phyloP scores from a whole-genome alignment of 164 flowering plant genomes.

The Echeveria elegans region DNA sequence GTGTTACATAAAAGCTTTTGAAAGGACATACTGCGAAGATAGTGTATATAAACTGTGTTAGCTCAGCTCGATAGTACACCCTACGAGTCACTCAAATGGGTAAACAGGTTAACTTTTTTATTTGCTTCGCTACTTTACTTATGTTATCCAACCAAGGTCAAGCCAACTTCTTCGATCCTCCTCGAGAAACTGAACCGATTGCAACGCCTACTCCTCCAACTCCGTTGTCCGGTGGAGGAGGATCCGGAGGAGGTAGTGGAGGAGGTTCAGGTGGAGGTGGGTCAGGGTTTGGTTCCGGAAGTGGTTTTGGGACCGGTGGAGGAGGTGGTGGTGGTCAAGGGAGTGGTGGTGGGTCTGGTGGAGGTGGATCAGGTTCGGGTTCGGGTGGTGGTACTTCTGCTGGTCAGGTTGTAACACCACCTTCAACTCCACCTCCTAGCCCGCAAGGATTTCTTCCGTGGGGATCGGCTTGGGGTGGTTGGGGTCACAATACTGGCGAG shows the following conservation, averaged over 20 bases:
- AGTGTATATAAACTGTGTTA: not conserved
- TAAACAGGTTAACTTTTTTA: not conserved
- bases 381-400: not conserved
- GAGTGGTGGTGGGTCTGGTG: slow-evolving; percentile 4
- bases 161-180: not conserved
- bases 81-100: not conserved
- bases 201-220: not conserved
- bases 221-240: not conserved
- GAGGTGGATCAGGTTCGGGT: slow-evolving; percentile 2
- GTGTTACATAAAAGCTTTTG: not conserved
- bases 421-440: not conserved
- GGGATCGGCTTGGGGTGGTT: not conserved
- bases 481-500: no score
- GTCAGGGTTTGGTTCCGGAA: slow-evolving; percentile 3
- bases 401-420: not conserved
- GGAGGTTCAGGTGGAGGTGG: not conserved
- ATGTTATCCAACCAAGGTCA: not conserved
- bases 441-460: not conserved
- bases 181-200: not conserved
- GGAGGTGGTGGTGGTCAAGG: slow-evolving; percentile 4
- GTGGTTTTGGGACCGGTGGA: not conserved
- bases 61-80: not conserved
- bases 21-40: not conserved
- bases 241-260: not conserved
- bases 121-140: not conserved